Conservation (phyloP, 805 yeast genomes). For the Sporopachydermia quercuum region DNA sequence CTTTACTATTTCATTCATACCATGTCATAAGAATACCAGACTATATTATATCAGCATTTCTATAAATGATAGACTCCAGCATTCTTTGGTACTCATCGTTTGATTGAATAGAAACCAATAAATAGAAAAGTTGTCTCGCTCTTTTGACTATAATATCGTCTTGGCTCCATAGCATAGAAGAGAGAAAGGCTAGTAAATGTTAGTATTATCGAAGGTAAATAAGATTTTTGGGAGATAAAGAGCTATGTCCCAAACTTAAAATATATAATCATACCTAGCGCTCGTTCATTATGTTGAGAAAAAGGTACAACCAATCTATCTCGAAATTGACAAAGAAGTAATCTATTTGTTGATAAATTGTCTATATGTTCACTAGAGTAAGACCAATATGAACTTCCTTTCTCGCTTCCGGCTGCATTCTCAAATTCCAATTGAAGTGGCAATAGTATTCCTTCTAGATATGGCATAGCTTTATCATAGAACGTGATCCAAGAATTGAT, state of each 20-base stretch:
- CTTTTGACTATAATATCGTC: neutral
- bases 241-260: no score
- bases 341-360: neutral
- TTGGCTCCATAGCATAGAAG: neutral
- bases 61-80: neutral
- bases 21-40: neutral
- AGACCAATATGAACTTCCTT: neutral
- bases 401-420: neutral
- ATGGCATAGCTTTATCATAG: constrained; percentile 29
- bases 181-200: no score
- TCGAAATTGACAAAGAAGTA: neutral
- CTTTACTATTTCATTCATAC: neutral
- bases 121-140: neutral
- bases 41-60: neutral
- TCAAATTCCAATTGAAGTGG: constrained; percentile 39
- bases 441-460: constrained; percentile 42
- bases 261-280: no score
- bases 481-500: neutral
- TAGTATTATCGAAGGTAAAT: no score
- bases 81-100: neutral
- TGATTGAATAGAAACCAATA: neutral
- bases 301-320: neutral
- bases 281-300: no score
- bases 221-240: no score
- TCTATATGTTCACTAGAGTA: neutral